Base-by-base conservation (phyloP, 345 rosid species). In the Sisymbrium irio region DNA sequence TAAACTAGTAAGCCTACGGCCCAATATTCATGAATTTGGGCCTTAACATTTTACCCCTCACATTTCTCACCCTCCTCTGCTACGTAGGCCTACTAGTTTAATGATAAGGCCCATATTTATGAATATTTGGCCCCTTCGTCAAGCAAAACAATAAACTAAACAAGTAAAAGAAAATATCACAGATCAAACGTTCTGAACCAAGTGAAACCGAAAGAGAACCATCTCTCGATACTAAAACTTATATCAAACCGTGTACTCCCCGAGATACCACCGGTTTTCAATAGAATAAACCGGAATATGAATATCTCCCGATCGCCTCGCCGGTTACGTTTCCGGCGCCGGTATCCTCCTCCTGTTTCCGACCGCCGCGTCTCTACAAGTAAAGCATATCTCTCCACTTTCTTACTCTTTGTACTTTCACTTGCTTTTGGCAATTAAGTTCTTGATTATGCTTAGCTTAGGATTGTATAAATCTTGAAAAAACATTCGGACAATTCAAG, bases 311-410 rank as follows among this genome's bases (percentile, higher is more conserved):
- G 25, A 62, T 53, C 69, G 12, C 55, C 44, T 9, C 45, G 2
- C 62, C 40, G 65, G 50, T 20, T 19, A 55, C 51, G 19, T 41
- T 64, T 0, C 54, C 47, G 70, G 56, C 58, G 60, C 4, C 65
- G 13, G 56, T 42, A 59, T 0, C n/a, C n/a, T n/a, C 33, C 59
- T 32, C 45, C 45, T 9, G n/a, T 9, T 9, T 66, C 7, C 10
- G 11, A 19, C 54, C 55, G 55, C 62, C 39, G 27, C 27, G 50
- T 63, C 13, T 19, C 17, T 7, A 10, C 6, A 2, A 74, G 78
- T 57, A 37, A 37, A 47, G 35, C 14, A 25, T 46, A 11, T 17
- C 4, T 46, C 9, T 30, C 25, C 39, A 22, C 28, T 51, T 51
- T 37, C 22, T 27, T 63, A 3, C 0, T 25, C 40, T 9, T 7